Percentiles rank a stretch among this genome's conserved stretches.
Conservation (phyloP, 352 stramenopile species). For the Globisporangium abappressorium region DNA sequence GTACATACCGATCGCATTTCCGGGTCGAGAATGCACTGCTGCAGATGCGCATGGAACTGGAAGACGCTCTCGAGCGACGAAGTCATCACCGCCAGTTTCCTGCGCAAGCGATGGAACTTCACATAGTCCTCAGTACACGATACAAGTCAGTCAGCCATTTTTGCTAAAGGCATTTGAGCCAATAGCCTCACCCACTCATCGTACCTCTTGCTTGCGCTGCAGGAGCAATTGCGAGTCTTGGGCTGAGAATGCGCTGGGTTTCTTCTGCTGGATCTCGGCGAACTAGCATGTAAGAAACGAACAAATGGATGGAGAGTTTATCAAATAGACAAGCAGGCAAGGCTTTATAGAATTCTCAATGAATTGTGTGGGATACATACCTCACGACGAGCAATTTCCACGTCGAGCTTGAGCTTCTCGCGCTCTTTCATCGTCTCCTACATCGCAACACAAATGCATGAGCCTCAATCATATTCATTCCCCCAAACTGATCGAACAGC, state of each 20-base stretch:
- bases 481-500: background rate
- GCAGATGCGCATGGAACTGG: slow-evolving; percentile 41
- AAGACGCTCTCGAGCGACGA: slow-evolving; percentile 47
- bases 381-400: slow-evolving; percentile 27
- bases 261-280: background rate
- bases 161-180: background rate
- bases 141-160: background rate
- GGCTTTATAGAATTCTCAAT: background rate
- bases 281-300: slow-evolving; percentile 14
- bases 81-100: slow-evolving; percentile 31
- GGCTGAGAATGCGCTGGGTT: background rate
- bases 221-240: background rate
- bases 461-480: background rate
- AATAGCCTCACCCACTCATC: background rate
- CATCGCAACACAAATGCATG: background rate
- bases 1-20: slow-evolving; percentile 33
- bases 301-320: background rate
- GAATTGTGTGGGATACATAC: slow-evolving; percentile 11
- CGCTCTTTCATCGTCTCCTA: slow-evolving; percentile 31
- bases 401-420: slow-evolving; percentile 29
- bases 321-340: background rate
- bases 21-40: slow-evolving; percentile 37
- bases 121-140: background rate
- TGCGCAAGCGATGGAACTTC: slow-evolving; percentile 34
- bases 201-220: slow-evolving; percentile 16